Conservation (phyloP, 2,329 filamentous ascomycete genomes). For the Immersiporthe knoxdaviesiana region DNA sequence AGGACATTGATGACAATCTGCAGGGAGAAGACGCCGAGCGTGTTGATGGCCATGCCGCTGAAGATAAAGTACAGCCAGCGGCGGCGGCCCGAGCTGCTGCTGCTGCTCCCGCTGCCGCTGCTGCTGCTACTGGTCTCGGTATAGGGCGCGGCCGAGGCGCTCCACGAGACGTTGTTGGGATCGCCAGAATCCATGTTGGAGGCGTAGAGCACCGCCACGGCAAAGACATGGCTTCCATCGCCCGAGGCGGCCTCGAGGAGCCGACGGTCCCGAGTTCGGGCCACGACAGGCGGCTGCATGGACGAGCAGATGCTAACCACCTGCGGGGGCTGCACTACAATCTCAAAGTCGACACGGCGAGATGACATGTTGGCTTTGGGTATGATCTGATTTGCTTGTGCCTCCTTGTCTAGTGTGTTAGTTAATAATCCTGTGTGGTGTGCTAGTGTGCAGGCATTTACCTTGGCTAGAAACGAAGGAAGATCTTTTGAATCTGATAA, state of each 20-base stretch:
- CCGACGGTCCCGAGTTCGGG: slow-evolving; percentile 16
- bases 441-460: background rate
- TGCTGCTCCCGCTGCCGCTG: slow-evolving; percentile 18
- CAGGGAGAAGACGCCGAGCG: slow-evolving; percentile 10
- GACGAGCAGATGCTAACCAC: background rate
- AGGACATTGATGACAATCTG: slow-evolving; percentile 9
- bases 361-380: slow-evolving; percentile 1
- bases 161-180: background rate
- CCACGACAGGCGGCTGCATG: slow-evolving; percentile 24
- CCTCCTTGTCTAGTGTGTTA: background rate
- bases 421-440: background rate
- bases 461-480: background rate
- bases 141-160: background rate
- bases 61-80: slow-evolving; percentile 27
- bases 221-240: slow-evolving; percentile 2
- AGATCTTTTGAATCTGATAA: background rate
- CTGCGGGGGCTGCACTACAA: slow-evolving; percentile 22
- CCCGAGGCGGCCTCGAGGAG: background rate
- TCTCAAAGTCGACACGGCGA: slow-evolving; percentile 7
- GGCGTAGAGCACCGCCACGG: slow-evolving; percentile 8
- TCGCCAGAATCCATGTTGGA: slow-evolving; percentile 9
- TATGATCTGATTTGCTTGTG: background rate
- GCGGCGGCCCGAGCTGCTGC: slow-evolving; percentile 16
- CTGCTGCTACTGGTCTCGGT: background rate
- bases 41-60: background rate